These are phyloP conservation scores for Oryza glaberrima DNA, from an alignment of 176 grass and related monocot genomes.

Conservation along the genomic window DNA sequence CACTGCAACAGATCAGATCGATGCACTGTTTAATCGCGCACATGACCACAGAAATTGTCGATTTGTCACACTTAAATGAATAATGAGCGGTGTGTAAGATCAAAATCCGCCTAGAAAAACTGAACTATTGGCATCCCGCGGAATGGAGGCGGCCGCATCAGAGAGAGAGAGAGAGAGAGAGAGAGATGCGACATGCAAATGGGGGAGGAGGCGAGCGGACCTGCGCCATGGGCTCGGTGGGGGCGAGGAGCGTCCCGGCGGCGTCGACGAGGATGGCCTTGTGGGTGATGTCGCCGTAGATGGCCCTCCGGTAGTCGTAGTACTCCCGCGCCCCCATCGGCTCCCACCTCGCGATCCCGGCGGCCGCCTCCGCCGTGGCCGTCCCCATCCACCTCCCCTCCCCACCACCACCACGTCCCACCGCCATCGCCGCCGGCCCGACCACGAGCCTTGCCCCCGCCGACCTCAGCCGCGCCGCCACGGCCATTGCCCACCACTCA, in stretches of 20 bases:
- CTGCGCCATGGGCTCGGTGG: conserved; percentile 96
- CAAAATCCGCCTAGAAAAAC: neutral
- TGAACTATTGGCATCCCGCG: neutral
- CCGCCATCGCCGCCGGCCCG: neutral
- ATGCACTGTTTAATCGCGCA: neutral
- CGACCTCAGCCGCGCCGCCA: conserved; percentile 18
- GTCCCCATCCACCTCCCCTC: conserved; percentile 33
- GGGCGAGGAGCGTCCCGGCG: conserved; percentile 86
- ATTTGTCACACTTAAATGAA: neutral
- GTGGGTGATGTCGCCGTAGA: conserved; percentile 97
- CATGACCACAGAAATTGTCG: neutral
- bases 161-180: neutral
- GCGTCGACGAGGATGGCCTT: conserved; percentile 93
- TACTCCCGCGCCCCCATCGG: conserved; percentile 73
- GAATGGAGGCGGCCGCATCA: neutral
- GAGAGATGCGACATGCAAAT: neutral
- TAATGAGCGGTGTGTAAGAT: neutral
- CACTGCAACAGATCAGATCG: conserved; percentile 22
- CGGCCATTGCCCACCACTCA: neutral
- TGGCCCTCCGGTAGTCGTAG: conserved; percentile 82
- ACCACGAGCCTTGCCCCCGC: neutral
- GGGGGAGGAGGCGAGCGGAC: conserved; percentile 5
- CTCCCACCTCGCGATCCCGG: conserved; percentile 52
- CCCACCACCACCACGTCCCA: neutral
- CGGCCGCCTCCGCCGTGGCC: conserved; percentile 25